These are phyloP conservation scores for Aspergillus unguis DNA, from an alignment of 2,329 filamentous ascomycete species.

Conservation along the genomic window DNA sequence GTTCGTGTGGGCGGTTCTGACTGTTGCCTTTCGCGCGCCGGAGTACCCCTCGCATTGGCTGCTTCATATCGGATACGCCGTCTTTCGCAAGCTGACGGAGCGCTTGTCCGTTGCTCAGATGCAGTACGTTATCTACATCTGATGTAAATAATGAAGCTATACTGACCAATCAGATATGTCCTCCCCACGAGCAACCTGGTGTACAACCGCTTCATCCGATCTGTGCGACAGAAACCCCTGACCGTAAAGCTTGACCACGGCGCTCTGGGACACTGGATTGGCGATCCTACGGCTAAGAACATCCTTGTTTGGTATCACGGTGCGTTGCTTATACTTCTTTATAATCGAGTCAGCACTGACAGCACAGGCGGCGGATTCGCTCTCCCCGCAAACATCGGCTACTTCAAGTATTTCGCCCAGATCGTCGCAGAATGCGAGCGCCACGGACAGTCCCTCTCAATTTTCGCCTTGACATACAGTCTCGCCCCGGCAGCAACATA, in stretches of 20 bases:
- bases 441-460: constrained; percentile 43
- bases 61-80: constrained; percentile 35
- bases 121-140: constrained; percentile 22
- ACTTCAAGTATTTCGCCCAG: constrained; percentile 49
- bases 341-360: not conserved
- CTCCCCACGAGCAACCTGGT: constrained; percentile 26
- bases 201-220: constrained; percentile 29
- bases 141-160: not conserved
- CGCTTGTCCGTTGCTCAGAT: constrained; percentile 29
- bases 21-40: constrained; percentile 26
- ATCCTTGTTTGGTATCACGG: constrained; percentile 42
- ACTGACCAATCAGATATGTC: constrained; percentile 16
- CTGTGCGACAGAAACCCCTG: constrained; percentile 20
- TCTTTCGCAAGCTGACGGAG: constrained; percentile 30
- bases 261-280: constrained; percentile 39
- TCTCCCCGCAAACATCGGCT: constrained; percentile 45
- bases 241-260: constrained; percentile 33
- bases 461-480: constrained; percentile 57
- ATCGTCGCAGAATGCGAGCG: constrained; percentile 44
- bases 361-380: constrained; percentile 55
- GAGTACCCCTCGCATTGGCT: constrained; percentile 29
- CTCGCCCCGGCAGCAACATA: constrained; percentile 49
- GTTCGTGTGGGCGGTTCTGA: constrained; percentile 28
- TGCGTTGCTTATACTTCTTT: constrained; percentile 10
- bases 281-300: constrained; percentile 34